These are phyloP conservation scores for Daldinia loculata DNA, from an alignment of 495 filamentous ascomycete genomes.

Conservation along the genomic window DNA sequence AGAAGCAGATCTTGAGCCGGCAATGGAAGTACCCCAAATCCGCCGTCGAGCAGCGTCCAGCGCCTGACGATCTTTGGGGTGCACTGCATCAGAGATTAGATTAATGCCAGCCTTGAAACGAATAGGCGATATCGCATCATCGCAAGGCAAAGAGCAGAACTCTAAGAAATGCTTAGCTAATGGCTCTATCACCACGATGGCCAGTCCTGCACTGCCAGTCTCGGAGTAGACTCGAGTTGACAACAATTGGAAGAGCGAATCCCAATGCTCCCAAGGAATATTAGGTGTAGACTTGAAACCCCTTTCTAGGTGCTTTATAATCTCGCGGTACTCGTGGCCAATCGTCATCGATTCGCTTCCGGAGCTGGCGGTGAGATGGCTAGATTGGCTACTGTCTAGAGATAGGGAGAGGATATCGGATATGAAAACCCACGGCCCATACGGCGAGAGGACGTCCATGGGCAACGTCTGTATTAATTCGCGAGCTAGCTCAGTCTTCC, in stretches of 20 bases:
- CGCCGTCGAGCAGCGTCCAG: conserved; percentile 65
- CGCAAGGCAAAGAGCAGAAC: background rate
- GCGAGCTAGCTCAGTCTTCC: conserved; percentile 54
- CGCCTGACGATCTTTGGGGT: conserved; percentile 62
- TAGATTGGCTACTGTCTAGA: conserved; percentile 47
- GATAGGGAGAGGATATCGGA: conserved; percentile 42
- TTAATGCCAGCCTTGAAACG: conserved; percentile 48
- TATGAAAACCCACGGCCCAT: conserved; percentile 54
- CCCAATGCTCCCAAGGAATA: conserved; percentile 64
- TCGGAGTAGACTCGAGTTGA: conserved; percentile 67
- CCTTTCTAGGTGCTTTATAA: conserved; percentile 70
- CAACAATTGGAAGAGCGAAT: conserved; percentile 65
- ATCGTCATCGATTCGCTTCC: conserved; percentile 47
- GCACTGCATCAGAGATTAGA: conserved; percentile 51
- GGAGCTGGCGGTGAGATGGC: conserved; percentile 46
- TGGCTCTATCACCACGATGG: conserved; percentile 73
- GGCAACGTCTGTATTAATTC: conserved; percentile 53
- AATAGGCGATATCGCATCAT: conserved; percentile 14
- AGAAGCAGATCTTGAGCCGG: conserved; percentile 51
- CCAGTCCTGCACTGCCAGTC: conserved; percentile 69
- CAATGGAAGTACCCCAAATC: conserved; percentile 66
- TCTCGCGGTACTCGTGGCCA: conserved; percentile 73
- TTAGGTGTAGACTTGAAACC: conserved; percentile 62
- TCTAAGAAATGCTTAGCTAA: conserved; percentile 64
- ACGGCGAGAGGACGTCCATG: conserved; percentile 48